Evolutionary conservation across 1,284 basidiomycete species (phyloP).

Genomic region (Caloboletus firmus): DNA sequence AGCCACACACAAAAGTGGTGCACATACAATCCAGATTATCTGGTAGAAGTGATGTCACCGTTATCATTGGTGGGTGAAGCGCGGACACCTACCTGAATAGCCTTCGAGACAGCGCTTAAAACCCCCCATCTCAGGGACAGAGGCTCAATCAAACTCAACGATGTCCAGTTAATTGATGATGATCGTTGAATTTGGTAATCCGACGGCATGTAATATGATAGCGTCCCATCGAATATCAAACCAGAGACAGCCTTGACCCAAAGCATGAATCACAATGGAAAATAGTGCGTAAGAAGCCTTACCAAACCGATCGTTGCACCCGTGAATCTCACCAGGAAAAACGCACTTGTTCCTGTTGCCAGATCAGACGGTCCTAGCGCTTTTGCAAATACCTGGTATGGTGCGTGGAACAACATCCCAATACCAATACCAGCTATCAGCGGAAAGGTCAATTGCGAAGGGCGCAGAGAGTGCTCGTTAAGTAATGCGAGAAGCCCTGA

Average conservation of each 20-base stretch:
- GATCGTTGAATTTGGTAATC: constrained; percentile 42
- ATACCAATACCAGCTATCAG: constrained; percentile 73
- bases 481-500: constrained; percentile 67
- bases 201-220: constrained; percentile 49
- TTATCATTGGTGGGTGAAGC: constrained; percentile 5
- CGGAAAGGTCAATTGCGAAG: constrained; percentile 54
- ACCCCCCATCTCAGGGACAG: constrained; percentile 41
- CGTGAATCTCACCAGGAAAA: constrained; percentile 81
- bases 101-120: constrained; percentile 47
- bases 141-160: constrained; percentile 48
- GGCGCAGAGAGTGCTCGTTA: constrained; percentile 47
- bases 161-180: constrained; percentile 54
- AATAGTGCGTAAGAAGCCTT: constrained; percentile 29
- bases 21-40: constrained; percentile 63
- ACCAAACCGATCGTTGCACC: constrained; percentile 78
- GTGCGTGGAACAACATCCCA: constrained; percentile 79
- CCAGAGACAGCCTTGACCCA: constrained; percentile 64
- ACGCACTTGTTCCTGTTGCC: constrained; percentile 77
- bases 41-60: constrained; percentile 30
- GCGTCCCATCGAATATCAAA: constrained; percentile 63
- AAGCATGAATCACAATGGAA: constrained; percentile 15
- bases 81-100: constrained; percentile 49
- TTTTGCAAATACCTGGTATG: constrained; percentile 72
- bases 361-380: constrained; percentile 62
- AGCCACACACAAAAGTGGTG: constrained; percentile 56